Evolutionary conservation across 176 grass and related monocot genomes (phyloP), one percentile per base, ranked within the genome.

Genomic region (Guadua angustifolia): DNA sequence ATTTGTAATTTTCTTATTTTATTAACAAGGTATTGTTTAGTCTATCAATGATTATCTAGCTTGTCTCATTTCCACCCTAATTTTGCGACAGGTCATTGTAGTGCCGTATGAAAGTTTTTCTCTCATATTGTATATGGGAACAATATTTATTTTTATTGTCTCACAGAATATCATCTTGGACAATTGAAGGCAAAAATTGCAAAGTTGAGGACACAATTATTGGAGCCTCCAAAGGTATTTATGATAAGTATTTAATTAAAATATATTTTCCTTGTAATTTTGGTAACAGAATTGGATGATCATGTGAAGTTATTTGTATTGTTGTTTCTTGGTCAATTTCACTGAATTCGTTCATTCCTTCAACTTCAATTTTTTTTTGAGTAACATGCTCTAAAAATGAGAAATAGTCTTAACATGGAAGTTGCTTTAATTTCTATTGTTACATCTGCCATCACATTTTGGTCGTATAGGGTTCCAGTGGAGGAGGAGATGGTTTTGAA

Each of bases 161-260:
- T 17, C 73, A 82, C 84, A 99, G 96, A 99, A 65, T 99, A 99
- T 52, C 96, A 99, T 95, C 93, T 99, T 75, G 96, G 96, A 60
- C 96, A 99, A 79, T 80, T 99, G 25, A 99, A 99, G 77, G 96
- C 96, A 69, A 99, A 99, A 79, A 90, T 99, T 80, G 93, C 96
- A 87, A 99, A 99, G 69, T 84, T 99, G 70, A 92, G 96, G 83
- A 99, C 96, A 46, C 96, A 99, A 83, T 89, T 99, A 78, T 90
- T 99, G 55, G 96, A 99, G 81, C 96, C 96, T 85, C 93, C 93
- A 72, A 99, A 99, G 93, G 96, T 95, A 95, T 53, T 75, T 38
- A 64, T 62, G 21, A 50, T 47, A 18, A 73, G n/a, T 40, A 3
- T 61, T 77, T 25, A n/a, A 40, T 74, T 82, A 8, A 9, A 11